Evolutionary conservation across 805 yeast genomes (phyloP).

Genomic region (Wickerhamomyces bisporus): DNA sequence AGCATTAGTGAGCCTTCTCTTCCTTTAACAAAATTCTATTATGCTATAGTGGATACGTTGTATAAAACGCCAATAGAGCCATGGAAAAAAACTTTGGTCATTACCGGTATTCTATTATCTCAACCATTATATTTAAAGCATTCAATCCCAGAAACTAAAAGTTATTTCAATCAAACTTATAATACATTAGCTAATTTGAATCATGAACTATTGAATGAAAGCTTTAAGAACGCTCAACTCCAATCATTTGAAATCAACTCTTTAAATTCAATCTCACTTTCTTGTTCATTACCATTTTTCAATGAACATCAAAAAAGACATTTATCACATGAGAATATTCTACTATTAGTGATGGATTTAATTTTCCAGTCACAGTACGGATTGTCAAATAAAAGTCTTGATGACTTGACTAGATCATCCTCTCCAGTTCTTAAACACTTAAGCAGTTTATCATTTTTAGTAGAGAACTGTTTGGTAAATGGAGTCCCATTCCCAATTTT

Average conservation of each 20-base stretch:
- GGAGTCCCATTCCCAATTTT: conserved; percentile 15
- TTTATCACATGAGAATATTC: conserved; percentile 17
- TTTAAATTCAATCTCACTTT: conserved; percentile 9
- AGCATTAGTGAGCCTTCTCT: conserved; percentile 40
- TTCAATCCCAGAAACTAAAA: conserved; percentile 25
- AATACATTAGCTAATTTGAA: conserved; percentile 25
- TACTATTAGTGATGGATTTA: conserved; percentile 14
- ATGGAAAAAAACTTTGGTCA: conserved; percentile 41
- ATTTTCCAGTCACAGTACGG: conserved; percentile 21
- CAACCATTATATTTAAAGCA: conserved; percentile 29
- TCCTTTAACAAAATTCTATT: conserved; percentile 34
- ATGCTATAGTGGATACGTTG: conserved; percentile 28
- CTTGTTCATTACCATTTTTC: conserved; percentile 19
- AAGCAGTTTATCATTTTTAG: conserved; percentile 41
- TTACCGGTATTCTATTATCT: conserved; percentile 37
- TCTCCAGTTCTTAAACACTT: conserved; percentile 44
- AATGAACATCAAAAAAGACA: conserved; percentile 10
- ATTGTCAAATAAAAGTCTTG: conserved; percentile 3
- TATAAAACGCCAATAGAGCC: conserved; percentile 27
- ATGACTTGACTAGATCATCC: conserved; percentile 2
- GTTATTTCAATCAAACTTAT: conserved; percentile 36
- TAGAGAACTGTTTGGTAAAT: conserved; percentile 32
- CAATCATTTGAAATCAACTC: conserved; percentile 21
- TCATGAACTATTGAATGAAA: conserved; percentile 19
- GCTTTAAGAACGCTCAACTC: conserved; percentile 7